Conservation (phyloP, 805 yeast species). For the Schizosaccharomyces osmophilus region DNA sequence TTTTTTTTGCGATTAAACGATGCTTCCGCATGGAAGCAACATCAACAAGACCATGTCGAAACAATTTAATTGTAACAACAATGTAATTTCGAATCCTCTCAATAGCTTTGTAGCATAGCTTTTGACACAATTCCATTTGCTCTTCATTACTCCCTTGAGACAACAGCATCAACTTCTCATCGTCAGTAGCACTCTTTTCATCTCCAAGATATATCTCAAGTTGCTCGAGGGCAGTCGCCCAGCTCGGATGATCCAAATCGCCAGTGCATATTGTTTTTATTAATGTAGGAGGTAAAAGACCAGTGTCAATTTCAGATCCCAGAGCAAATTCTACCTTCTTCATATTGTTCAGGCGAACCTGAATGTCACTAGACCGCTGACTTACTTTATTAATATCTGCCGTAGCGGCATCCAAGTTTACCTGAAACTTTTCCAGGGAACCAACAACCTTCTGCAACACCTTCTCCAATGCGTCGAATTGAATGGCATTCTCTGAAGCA, state of each 20-base stretch:
- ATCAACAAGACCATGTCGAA: slow-evolving; percentile 40
- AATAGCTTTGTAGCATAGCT: slow-evolving; percentile 31
- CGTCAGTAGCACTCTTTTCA: neutral
- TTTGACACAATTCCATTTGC: neutral
- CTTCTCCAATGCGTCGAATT: neutral
- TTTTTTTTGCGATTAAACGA: slow-evolving; percentile 31
- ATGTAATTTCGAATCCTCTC: slow-evolving; percentile 56
- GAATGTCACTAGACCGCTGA: neutral
- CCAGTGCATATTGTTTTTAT: neutral
- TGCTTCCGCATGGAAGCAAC: slow-evolving; percentile 54
- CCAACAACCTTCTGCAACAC: neutral
- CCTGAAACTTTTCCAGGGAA: neutral
- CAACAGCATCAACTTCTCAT: neutral
- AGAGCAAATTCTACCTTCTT: neutral
- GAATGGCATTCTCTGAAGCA: neutral
- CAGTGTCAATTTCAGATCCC: neutral
- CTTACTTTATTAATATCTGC: neutral
- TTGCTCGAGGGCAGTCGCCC: slow-evolving; percentile 16
- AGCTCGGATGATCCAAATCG: slow-evolving; percentile 30
- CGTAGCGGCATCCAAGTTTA: neutral
- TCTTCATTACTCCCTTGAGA: neutral
- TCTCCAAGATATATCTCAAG: neutral
- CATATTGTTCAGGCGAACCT: neutral
- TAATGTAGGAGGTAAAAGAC: neutral
- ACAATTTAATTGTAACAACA: slow-evolving; percentile 35